Evolutionary conservation across 495 filamentous ascomycete species (phyloP).

Genomic region (Penicillium coprophilum): DNA sequence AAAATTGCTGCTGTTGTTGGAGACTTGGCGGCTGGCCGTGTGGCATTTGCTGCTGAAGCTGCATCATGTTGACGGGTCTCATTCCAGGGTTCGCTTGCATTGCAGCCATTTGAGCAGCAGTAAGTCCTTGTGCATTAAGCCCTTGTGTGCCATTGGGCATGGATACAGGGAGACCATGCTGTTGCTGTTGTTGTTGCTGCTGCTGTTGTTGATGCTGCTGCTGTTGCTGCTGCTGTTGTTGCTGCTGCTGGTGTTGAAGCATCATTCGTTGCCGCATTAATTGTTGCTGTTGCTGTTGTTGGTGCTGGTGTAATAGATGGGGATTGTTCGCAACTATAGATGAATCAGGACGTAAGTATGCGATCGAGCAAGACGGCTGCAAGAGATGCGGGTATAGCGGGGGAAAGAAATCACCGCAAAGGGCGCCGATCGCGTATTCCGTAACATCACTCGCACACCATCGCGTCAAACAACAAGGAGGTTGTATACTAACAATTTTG

Average conservation of each 20-base stretch:
- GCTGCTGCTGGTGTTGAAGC: conserved; percentile 41
- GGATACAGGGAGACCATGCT: conserved; percentile 48
- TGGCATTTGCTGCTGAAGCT: conserved; percentile 51
- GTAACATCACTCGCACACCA: not conserved
- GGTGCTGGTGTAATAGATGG: conserved; percentile 47
- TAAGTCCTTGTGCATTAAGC: conserved; percentile 58
- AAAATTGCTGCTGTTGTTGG: conserved; percentile 53
- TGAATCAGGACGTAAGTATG: conserved; percentile 17
- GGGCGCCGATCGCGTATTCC: not conserved
- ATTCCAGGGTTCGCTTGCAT: conserved; percentile 53
- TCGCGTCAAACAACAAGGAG: not conserved
- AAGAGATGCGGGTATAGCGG: not conserved
- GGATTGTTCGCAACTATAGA: conserved; percentile 52
- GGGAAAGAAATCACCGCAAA: not conserved
- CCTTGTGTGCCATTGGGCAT: conserved; percentile 61
- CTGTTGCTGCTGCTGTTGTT: conserved; percentile 41
- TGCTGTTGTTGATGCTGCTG: conserved; percentile 45
- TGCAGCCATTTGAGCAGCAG: conserved; percentile 53
- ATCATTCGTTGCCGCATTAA: conserved; percentile 38
- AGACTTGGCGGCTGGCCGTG: conserved; percentile 54
- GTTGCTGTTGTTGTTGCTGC: conserved; percentile 41
- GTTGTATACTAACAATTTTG: conserved; percentile 40
- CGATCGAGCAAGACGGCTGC: conserved; percentile 14
- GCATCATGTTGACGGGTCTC: conserved; percentile 45
- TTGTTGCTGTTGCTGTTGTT: conserved; percentile 46